Base-by-base conservation (phyloP, 352 stramenopile genomes). In the Globisporangium nodosum region DNA sequence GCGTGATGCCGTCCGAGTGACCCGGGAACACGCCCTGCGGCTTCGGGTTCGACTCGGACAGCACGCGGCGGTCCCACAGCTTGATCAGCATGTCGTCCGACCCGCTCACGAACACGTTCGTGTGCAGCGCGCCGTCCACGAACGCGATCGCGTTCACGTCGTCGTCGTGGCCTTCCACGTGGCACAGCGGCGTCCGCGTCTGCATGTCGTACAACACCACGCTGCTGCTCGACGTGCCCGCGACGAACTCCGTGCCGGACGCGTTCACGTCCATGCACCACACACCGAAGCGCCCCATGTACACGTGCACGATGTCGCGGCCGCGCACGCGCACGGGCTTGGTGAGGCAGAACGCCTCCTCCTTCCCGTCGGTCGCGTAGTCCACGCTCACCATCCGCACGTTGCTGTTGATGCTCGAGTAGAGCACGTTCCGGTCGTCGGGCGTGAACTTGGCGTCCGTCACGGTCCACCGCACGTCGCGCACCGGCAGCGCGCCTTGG, bases 141-240 rank as follows among this genome's bases (percentile, higher is more conserved):
- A 94, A 94, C 13, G 82, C 81, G 51, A 94, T 90, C 8, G 82
- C 83, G 46, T 94, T 94, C 46, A 94, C 81, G 51, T 94, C 76
- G 49, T 94, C 74, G 15, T 81, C 58, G 63, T 94, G 85, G 3
- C 78, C 85, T 20, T 82, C 56, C 20, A 86, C 80, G 54, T 94
- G 77, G 53, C 79, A 89, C 63, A 90, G 52, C 6, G 76, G 66
- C 49, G 73, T 84, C 46, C 71, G 66, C n/a, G 80, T 82, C 62
- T 83, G 61, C 77, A 94, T 91, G 49, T 94, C 81, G 66, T 91
- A 89, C 8, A 94, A 63, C 40, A 92, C 71, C 27, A 94, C 78
- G 49, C 70, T 85, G 56, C 84, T 89, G 56, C 70, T 77, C 9
- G 79, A 85, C 16, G 85, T 92, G 40, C 82, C 83, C 4, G 79